Conservation (phyloP, 1,284 basidiomycete genomes). For the Ganoderma lingzhi region DNA sequence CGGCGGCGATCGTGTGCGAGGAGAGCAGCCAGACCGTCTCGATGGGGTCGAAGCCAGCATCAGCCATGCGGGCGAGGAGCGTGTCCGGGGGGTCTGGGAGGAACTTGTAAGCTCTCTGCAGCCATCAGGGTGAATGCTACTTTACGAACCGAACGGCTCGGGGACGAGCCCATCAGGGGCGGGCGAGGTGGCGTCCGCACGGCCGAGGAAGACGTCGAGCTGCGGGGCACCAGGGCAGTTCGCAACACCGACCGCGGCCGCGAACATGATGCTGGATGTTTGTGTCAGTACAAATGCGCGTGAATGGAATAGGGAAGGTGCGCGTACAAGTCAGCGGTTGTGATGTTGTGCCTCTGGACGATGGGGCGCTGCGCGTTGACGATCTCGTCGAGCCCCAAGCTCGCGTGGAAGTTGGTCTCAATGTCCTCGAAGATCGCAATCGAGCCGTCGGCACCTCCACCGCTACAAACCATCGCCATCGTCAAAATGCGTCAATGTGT, state of each 20-base stretch:
- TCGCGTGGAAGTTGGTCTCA: constrained; percentile 37
- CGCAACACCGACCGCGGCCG: constrained; percentile 39
- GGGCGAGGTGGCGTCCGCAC: constrained; percentile 34
- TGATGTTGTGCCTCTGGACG: constrained; percentile 36
- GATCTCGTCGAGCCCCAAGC: constrained; percentile 36
- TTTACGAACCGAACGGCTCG: constrained; percentile 43
- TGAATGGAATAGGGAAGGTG: not conserved
- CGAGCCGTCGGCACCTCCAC: constrained; percentile 40
- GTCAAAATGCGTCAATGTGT: not conserved
- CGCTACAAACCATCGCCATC: constrained; percentile 15
- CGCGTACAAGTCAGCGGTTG: constrained; percentile 36
- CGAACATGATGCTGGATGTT: constrained; percentile 40
- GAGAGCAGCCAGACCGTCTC: constrained; percentile 53
- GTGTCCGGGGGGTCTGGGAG: constrained; percentile 37
- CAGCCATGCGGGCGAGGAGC: constrained; percentile 38
- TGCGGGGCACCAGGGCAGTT: constrained; percentile 45
- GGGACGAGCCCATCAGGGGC: constrained; percentile 49
- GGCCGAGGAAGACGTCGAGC: constrained; percentile 45
- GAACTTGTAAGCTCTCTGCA: not conserved
- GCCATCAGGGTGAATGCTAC: not conserved
- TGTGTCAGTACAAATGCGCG: no score
- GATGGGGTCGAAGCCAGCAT: constrained; percentile 42
- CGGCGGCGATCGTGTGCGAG: constrained; percentile 35
- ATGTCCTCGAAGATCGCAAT: constrained; percentile 35
- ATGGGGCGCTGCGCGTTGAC: constrained; percentile 28